A percentile compares a stretch with the other conserved stretches of the same genome.
These are phyloP conservation scores for Cenchrus americanus DNA, from an alignment of 176 grass and related monocot species.

Conservation along the genomic window DNA sequence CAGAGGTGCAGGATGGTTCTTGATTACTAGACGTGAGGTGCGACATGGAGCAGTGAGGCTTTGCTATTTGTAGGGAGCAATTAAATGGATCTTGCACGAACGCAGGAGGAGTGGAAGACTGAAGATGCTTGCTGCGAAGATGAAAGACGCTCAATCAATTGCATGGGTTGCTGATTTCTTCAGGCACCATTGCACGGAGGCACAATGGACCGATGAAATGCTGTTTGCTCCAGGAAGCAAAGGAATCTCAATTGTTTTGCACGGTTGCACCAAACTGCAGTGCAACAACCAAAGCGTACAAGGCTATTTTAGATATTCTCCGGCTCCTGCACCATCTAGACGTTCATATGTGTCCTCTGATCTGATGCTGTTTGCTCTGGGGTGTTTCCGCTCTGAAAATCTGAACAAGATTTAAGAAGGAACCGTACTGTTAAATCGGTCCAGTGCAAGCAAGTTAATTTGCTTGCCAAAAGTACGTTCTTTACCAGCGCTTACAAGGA, in stretches of 20 bases:
- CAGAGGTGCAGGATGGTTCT: background rate
- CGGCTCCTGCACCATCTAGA: too few relatives aligned
- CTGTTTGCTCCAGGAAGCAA: slow-evolving; percentile 13
- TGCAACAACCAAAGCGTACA: background rate
- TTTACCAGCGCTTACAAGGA: background rate
- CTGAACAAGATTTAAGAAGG: background rate
- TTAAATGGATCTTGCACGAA: background rate
- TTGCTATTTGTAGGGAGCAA: background rate
- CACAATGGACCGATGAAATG: background rate
- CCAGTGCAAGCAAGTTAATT: background rate
- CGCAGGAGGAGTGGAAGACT: background rate
- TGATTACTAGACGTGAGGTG: background rate
- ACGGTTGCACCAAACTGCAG: background rate
- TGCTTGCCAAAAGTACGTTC: background rate
- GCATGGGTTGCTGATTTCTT: background rate
- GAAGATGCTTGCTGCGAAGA: background rate
- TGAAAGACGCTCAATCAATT: background rate
- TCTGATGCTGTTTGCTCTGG: background rate
- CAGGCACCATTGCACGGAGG: background rate
- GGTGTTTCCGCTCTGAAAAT: background rate
- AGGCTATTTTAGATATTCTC: background rate
- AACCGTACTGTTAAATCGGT: background rate
- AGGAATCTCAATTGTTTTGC: background rate
- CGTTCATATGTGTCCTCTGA: background rate
- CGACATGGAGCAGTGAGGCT: background rate